Base-by-base conservation (phyloP, 148 eudicot genomes). In the Silene uniflora region DNA sequence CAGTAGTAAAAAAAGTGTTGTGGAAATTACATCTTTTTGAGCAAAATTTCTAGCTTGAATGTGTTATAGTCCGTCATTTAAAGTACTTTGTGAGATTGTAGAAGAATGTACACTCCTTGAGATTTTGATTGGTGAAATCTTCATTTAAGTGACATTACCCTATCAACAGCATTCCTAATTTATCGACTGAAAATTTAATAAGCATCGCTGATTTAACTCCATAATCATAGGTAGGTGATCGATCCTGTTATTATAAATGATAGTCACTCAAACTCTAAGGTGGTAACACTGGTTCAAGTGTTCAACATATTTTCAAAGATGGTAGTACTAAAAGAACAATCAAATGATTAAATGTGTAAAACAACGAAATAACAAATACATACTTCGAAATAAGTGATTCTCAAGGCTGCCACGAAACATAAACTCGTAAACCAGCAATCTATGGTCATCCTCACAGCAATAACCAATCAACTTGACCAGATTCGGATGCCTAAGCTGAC, bases 331-430 rank as follows among this genome's bases (percentile, higher is more conserved):
- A 47, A 66, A 61, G 73, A 35, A 69, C 13, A 46, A 23, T 2
- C 21, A 75, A 62, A 19, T 16, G 44, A 69, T 24, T 22, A 7
- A 19, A 44, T 19, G 62, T 12, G 64, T 55, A 44, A 6, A 58
- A 11, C 0, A 75, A 54, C 19, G 67, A 71, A 78, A 74, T 39
- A 67, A 24, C 80, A 58, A 74, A 56, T 32, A 76, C 82, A 72
- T 93, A 93, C 98, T 93, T 88, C 92, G 91, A 84, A 93, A 93
- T 75, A 93, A 80, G 83, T 93, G 97, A 78, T 93, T 88, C 74
- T 89, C 98, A 71, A 93, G 97, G 87, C 98, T 93, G 73, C 98
- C 98, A 39, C 98, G 85, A 67, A 89, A 89, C 98, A 93, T 93
- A 83, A 91, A 93, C 86, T 93, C 98, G 66, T 93, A 93, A 67